Evolutionary conservation across 176 grass and related monocot species (phyloP), one percentile per base, ranked within the genome.

Genomic region (Thinopyrum elongatum): DNA sequence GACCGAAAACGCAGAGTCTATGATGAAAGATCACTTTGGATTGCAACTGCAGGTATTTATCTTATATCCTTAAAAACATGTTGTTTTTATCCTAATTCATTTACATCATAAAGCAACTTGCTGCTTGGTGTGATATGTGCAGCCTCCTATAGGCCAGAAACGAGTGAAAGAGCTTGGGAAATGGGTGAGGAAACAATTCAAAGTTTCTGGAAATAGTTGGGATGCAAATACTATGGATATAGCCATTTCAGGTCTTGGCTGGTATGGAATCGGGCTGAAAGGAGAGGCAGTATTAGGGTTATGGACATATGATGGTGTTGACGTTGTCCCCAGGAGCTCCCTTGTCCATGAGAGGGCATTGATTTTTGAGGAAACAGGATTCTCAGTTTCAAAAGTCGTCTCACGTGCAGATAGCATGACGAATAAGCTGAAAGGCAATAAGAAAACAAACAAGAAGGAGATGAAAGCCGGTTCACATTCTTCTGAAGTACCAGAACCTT

Each of bases 241-340:
- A 80, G 92, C 97, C 64, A 87, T 93, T 47, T 89, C 93, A 5
- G 93, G 90, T 86, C 88, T 98, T 73, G 97, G 97, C 2, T 98
- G 97, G 97, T 95, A 91, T 38, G 91, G 90, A 62, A 84, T 98
- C 6, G 84, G 81, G 3, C 82, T 98, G 17, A 95, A 94, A 87
- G 93, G 96, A 79, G 93, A 94, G 29, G 90, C 76, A 7, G 79
- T 91, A 0, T 87, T 95, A 75, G 86, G 92, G 34, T 65, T 94
- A 81, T 98, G 96, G 96, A 95, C 93, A 72, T 95, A 95, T 1
- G 88, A 95, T 44, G 90, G 96, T 58, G 90, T 98, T 26, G 90
- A 94, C 80, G 93, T 95, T 55, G 27, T 98, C 41, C 79, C 70
- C 16, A 88, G 93, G 23, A 92, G 16, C 64, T 92, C 96, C 79